Percentiles rank a stretch among this genome's conserved stretches.
These are phyloP conservation scores for Diaporthe capsici DNA, from an alignment of 2,329 filamentous ascomycete genomes.

Conservation along the genomic window DNA sequence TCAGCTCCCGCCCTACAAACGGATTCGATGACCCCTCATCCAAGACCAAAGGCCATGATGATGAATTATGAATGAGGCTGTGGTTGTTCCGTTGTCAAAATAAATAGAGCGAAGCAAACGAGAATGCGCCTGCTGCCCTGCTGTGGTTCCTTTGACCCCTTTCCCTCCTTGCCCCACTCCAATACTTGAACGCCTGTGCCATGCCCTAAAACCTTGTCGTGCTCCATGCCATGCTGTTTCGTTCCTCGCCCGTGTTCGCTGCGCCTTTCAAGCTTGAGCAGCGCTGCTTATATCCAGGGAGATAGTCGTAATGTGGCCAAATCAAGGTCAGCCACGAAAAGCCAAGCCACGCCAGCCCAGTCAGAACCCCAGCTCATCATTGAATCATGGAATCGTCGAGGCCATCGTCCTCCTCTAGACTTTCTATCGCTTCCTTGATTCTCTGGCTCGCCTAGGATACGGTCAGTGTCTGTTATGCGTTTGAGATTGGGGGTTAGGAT, in stretches of 20 bases:
- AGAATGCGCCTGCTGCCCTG: conserved; percentile 20
- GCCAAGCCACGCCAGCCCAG: not conserved
- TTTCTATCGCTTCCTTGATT: conserved; percentile 98
- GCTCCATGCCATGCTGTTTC: conserved; percentile 37
- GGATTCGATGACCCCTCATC: conserved; percentile 1
- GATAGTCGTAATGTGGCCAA: not conserved
- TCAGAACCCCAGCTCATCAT: conserved; percentile 53
- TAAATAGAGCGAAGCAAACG: not conserved
- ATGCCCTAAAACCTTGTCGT: conserved; percentile 34
- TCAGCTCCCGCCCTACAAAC: conserved; percentile 1
- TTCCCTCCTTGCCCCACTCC: conserved; percentile 22
- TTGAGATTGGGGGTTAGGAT: conserved; percentile 1
- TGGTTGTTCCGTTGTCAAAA: conserved; percentile 5
- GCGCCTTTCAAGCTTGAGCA: not conserved
- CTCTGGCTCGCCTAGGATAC: conserved; percentile 81
- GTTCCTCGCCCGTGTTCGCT: conserved; percentile 8
- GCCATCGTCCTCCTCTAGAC: conserved; percentile 83
- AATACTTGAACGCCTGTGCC: conserved; percentile 33
- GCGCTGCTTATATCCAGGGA: not conserved
- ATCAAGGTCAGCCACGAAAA: not conserved
- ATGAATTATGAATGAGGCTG: conserved; percentile 14
- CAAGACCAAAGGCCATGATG: not conserved
- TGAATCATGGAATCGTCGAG: conserved; percentile 77
- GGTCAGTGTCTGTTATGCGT: not conserved
- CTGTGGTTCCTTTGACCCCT: not conserved